Evolutionary conservation across 1,284 basidiomycete species (phyloP).

Genomic region (Apiotrichum montevideense): DNA sequence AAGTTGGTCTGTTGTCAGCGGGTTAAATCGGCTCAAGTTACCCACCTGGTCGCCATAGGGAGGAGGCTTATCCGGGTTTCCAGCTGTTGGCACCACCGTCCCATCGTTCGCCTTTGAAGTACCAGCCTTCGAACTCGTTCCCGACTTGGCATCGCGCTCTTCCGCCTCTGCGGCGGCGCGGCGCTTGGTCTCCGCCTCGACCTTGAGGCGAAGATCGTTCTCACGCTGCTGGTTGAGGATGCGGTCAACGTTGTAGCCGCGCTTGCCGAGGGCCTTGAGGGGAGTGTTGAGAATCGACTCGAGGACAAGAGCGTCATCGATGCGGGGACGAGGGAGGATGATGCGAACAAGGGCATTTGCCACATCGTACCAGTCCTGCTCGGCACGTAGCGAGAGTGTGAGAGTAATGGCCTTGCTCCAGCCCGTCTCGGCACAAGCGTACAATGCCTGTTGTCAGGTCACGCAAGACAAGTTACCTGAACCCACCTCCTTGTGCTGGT

Average conservation of each 20-base stretch:
- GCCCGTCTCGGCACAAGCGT: conserved; percentile 60
- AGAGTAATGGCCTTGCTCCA: conserved; percentile 59
- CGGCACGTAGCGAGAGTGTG: conserved; percentile 65
- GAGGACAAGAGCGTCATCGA: conserved; percentile 77
- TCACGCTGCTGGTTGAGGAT: conserved; percentile 79
- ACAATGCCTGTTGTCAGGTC: conserved; percentile 49
- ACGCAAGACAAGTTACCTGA: conserved; percentile 22
- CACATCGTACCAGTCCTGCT: conserved; percentile 80
- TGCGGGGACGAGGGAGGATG: conserved; percentile 66
- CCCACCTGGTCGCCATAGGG: background rate
- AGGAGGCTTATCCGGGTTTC: background rate
- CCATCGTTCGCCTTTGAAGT: background rate
- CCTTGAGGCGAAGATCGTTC: conserved; percentile 59
- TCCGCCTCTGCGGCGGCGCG: background rate
- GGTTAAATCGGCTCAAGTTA: too few relatives aligned
- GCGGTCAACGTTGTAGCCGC: conserved; percentile 66
- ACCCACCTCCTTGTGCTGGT: conserved; percentile 36
- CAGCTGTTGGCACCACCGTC: background rate
- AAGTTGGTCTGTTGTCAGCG: background rate
- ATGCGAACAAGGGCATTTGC: conserved; percentile 57
- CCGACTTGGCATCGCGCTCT: background rate
- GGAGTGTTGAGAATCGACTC: conserved; percentile 74
- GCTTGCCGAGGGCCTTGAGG: conserved; percentile 69
- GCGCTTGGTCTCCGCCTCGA: conserved; percentile 18
- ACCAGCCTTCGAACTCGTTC: too few relatives aligned